Percentiles rank a stretch among this genome's conserved stretches.
These are phyloP conservation scores for Globisporangium paroecandrum DNA, from an alignment of 352 stramenopile genomes.

Conservation along the genomic window DNA sequence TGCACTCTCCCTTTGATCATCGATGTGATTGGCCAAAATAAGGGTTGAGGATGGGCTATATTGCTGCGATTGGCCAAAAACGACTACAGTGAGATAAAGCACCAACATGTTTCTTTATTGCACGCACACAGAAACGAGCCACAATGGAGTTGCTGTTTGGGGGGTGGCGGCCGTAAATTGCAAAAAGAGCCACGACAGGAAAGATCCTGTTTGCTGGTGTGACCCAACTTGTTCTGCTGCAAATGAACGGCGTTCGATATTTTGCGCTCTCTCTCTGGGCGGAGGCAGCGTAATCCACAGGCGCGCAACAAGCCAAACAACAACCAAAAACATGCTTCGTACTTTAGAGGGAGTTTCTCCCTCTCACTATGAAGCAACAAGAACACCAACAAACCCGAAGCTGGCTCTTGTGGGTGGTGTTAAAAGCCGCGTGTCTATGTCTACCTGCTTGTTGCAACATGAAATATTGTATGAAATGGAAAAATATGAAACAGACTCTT, in stretches of 20 bases:
- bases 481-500: too few relatives aligned
- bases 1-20: conserved; percentile 4
- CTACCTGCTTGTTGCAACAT: background rate
- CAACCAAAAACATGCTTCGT: background rate
- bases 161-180: background rate
- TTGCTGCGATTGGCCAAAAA: background rate
- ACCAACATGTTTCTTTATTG: background rate
- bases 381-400: background rate
- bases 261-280: background rate
- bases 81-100: background rate
- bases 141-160: background rate
- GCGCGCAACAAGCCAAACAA: background rate
- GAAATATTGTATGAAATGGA: background rate
- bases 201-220: background rate
- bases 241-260: background rate
- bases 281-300: background rate
- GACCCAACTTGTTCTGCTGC: background rate
- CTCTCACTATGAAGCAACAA: background rate
- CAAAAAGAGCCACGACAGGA: background rate
- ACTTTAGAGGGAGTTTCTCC: background rate
- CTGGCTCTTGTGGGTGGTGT: background rate
- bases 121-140: conserved; percentile 1
- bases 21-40: conserved; percentile 9
- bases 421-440: background rate
- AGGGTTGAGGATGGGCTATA: background rate